Percentiles rank a stretch among this genome's conserved stretches.
These are phyloP conservation scores for Chlamydomonas sphaeroides DNA, from an alignment of 139 green algal genomes.

Conservation along the genomic window DNA sequence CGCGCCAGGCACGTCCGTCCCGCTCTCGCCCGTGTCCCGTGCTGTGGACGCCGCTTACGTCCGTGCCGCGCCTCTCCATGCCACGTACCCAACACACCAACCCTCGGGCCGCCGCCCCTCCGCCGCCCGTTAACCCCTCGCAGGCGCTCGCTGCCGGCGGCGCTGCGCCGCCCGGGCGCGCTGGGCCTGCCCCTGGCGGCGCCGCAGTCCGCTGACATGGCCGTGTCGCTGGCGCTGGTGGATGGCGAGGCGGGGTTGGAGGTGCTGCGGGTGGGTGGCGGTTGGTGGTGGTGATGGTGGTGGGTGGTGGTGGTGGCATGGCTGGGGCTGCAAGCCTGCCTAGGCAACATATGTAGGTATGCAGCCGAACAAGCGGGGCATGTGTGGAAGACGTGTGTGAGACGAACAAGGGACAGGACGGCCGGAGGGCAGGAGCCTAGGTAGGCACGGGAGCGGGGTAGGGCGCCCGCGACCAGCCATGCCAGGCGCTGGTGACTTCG, in stretches of 20 bases:
- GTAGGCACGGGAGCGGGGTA: no score
- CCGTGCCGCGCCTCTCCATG: background rate
- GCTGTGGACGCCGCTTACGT: background rate
- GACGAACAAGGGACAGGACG: no score
- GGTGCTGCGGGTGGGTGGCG: conserved; percentile 18
- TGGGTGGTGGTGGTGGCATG: background rate
- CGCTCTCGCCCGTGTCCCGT: background rate
- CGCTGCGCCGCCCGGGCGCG: conserved; percentile 6
- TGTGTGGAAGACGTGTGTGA: background rate
- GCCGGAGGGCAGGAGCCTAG: no score
- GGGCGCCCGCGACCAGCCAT: no score
- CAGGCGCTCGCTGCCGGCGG: background rate
- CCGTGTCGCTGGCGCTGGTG: background rate
- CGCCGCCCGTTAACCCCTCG: background rate
- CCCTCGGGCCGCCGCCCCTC: background rate
- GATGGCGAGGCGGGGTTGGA: conserved; percentile 6
- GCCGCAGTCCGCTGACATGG: background rate
- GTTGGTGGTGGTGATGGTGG: background rate
- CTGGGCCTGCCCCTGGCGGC: background rate
- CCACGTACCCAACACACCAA: background rate
- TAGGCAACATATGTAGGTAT: no score
- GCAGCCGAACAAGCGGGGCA: no score
- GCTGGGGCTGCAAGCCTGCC: no score
- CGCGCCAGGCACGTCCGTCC: no score
- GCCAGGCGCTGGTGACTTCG: no score